These are phyloP conservation scores for Clonostachys chloroleuca DNA, from an alignment of 2,329 filamentous ascomycete species.

Conservation along the genomic window DNA sequence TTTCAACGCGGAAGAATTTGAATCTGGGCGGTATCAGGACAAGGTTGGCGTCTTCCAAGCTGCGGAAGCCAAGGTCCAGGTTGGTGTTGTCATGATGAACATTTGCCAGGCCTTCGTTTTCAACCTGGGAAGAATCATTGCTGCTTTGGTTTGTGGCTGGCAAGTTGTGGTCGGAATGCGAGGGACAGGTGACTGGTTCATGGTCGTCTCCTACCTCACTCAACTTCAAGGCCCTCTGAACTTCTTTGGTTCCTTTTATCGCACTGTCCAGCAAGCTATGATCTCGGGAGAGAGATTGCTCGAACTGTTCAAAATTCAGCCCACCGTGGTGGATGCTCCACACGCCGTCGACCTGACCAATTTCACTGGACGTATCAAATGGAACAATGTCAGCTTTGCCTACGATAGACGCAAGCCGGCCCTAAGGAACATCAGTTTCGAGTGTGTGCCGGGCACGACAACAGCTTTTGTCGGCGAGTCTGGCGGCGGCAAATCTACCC, in stretches of 20 bases:
- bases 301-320: slow-evolving; percentile 93
- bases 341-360: slow-evolving; percentile 56
- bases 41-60: slow-evolving; percentile 69
- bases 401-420: slow-evolving; percentile 87
- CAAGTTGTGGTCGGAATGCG: slow-evolving; percentile 67
- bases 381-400: slow-evolving; percentile 84
- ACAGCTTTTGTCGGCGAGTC: slow-evolving; percentile 96
- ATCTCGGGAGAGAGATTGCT: slow-evolving; percentile 95
- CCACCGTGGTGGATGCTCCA: slow-evolving; percentile 79
- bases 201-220: slow-evolving; percentile 70
- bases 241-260: slow-evolving; percentile 92
- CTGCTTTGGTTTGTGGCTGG: slow-evolving; percentile 71
- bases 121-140: slow-evolving; percentile 69
- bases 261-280: slow-evolving; percentile 93
- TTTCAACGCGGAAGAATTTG: slow-evolving; percentile 79
- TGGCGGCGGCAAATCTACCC: slow-evolving; percentile 92
- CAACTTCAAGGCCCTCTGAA: slow-evolving; percentile 79
- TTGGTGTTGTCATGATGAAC: slow-evolving; percentile 76
- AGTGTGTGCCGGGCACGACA: slow-evolving; percentile 83
- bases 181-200: slow-evolving; percentile 67
- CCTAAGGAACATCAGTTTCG: slow-evolving; percentile 77
- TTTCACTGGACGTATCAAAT: slow-evolving; percentile 79
- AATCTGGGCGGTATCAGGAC: slow-evolving; percentile 67
- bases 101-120: slow-evolving; percentile 78
- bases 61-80: slow-evolving; percentile 72